These are phyloP conservation scores for Jaapia argillacea DNA, from an alignment of 768 basidiomycete species.

Conservation along the genomic window DNA sequence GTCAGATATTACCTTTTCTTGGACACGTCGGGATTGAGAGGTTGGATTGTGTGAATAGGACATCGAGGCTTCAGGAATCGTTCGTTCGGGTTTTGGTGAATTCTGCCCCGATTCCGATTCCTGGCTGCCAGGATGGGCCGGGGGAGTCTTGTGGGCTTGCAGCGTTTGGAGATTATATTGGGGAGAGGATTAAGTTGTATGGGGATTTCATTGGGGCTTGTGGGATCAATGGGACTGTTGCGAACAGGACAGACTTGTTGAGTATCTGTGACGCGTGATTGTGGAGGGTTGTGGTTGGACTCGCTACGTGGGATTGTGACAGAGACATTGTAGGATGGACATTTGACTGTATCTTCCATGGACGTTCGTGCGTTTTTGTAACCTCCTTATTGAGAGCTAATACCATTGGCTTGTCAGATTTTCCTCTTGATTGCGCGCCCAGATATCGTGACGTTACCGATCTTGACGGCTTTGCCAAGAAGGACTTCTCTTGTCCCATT, in stretches of 20 bases:
- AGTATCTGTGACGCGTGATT: background rate
- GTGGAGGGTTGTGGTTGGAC: too few relatives aligned
- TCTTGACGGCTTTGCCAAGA: too few relatives aligned
- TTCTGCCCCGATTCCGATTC: background rate
- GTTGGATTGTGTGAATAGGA: background rate
- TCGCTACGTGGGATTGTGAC: too few relatives aligned
- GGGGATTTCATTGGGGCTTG: background rate
- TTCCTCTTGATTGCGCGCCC: too few relatives aligned
- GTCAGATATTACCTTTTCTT: background rate
- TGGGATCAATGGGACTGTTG: background rate
- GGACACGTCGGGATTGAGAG: background rate
- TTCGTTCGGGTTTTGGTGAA: background rate
- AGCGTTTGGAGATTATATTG: background rate
- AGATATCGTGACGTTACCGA: too few relatives aligned
- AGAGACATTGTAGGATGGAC: too few relatives aligned
- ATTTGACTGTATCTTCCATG: too few relatives aligned
- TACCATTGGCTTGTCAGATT: too few relatives aligned
- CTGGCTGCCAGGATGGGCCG: constrained; percentile 1
- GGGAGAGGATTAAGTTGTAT: background rate
- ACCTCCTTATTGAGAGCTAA: too few relatives aligned
- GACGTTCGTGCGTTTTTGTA: too few relatives aligned
- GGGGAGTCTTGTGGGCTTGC: background rate
- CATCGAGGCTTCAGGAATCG: background rate
- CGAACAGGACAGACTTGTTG: background rate
- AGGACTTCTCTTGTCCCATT: too few relatives aligned